Conservation (phyloP, 306 rosid genomes). For the Cotoneaster glaucophyllus region DNA sequence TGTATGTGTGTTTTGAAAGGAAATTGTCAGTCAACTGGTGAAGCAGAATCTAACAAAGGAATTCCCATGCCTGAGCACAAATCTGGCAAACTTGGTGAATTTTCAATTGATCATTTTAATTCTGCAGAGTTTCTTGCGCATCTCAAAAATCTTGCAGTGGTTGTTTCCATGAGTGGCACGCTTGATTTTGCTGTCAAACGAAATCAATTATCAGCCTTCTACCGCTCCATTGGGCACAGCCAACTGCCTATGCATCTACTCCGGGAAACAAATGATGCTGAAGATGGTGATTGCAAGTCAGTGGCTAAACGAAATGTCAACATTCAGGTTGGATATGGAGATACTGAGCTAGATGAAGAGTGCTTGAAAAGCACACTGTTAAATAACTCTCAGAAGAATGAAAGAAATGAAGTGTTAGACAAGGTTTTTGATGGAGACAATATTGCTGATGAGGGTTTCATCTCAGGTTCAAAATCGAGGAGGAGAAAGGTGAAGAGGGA, state of each 20-base stretch:
- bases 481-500: slow-evolving; percentile 27
- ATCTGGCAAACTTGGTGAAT: slow-evolving; percentile 26
- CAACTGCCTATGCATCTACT: slow-evolving; percentile 43
- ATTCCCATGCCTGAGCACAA: slow-evolving; percentile 2
- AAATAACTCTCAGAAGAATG: slow-evolving; percentile 5
- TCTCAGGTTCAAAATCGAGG: background rate
- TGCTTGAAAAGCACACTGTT: slow-evolving; percentile 1
- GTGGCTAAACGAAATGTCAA: slow-evolving; percentile 1
- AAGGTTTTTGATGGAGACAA: background rate
- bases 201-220: slow-evolving; percentile 39
- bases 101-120: slow-evolving; percentile 26
- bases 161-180: slow-evolving; percentile 22
- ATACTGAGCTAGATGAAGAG: background rate
- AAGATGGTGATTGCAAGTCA: slow-evolving; percentile 1
- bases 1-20: slow-evolving; percentile 25
- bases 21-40: background rate
- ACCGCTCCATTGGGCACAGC: slow-evolving; percentile 31
- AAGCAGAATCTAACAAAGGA: slow-evolving; percentile 9
- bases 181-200: slow-evolving; percentile 29
- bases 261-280: slow-evolving; percentile 15
- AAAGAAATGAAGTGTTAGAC: background rate
- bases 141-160: slow-evolving; percentile 29
- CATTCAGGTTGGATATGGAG: background rate
- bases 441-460: background rate
- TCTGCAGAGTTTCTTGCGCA: slow-evolving; percentile 25